Evolutionary conservation across 768 basidiomycete species (phyloP).

Genomic region (Xerocomellus dryophilus): DNA sequence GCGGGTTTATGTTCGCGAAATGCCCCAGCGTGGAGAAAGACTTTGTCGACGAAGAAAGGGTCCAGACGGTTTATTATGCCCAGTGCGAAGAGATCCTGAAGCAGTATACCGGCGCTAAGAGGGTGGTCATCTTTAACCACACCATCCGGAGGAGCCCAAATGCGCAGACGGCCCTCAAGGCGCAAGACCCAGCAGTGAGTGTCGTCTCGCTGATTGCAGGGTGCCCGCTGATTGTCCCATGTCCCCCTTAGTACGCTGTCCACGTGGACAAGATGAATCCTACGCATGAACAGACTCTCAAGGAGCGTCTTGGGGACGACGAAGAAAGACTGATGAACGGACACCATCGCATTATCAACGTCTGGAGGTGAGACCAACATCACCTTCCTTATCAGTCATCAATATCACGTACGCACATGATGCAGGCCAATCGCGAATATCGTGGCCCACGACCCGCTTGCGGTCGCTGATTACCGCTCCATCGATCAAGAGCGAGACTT

Average conservation of each 20-base stretch:
- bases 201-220: background rate
- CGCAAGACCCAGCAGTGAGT: background rate
- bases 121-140: background rate
- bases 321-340: slow-evolving; percentile 40
- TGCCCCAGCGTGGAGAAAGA: slow-evolving; percentile 1
- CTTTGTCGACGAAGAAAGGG: background rate
- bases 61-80: background rate
- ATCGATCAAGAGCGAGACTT: background rate
- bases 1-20: background rate
- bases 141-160: background rate
- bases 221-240: background rate
- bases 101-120: background rate
- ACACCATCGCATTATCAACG: slow-evolving; percentile 41
- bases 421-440: background rate
- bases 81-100: background rate
- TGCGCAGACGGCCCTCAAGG: background rate
- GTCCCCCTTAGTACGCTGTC: background rate
- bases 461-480: background rate
- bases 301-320: slow-evolving; percentile 34
- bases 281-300: background rate
- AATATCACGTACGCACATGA: background rate
- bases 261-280: background rate
- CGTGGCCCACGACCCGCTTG: slow-evolving; percentile 3
- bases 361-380: slow-evolving; percentile 33
- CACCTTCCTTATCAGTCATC: too few relatives aligned